Base-by-base conservation (phyloP, 108 stramenopile species). In the Phaeodactylum tricornutum region DNA sequence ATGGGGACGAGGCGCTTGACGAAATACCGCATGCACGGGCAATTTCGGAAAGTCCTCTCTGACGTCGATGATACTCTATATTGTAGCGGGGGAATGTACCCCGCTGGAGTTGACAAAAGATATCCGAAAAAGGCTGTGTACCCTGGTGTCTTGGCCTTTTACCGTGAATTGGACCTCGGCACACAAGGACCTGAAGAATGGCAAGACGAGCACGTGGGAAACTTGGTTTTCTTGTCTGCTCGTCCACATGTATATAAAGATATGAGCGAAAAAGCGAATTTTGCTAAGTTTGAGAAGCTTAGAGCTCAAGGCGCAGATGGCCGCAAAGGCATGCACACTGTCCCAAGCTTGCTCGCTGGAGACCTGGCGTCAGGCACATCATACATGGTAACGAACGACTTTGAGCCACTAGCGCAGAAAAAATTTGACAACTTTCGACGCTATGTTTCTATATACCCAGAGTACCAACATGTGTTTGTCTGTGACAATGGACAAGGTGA, bases 401-500 rank as follows among this genome's bases (percentile, higher is more conserved):
- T 93, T 47, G 87, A 93, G 51, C 94, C 92, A 0, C 56, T 99
- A 24, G 84, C 90, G 16, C 29, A 44, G 12, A 87, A 87, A 38
- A 97, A 97, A 55, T 87, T 86, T 67, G 81, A 95, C 44, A 99
- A 99, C 47, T 97, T 97, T 55, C 67, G 65, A 47, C 65, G 89
- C 64, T 97, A 84, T 55, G 80, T 87, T 0, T 64, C 78, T 21
- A 87, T 99, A 12, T 99, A 98, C 60, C 96, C 98, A 14, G 98
- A 99, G 54, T 99, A 84, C 51, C 72, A 67, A 34, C 92, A 91
- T 55, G 86, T 97, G 3, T 99, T 99, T 64, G 75, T 99, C 38
- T 96, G 96, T 16, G 98, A 99, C 72, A 99, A 99, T 62, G 98
- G 98, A 24, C 98, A 99, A 62, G 95, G 96, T 7, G 98, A 99